Evolutionary conservation across 306 rosid species (phyloP).

Genomic region (Delonix regia): DNA sequence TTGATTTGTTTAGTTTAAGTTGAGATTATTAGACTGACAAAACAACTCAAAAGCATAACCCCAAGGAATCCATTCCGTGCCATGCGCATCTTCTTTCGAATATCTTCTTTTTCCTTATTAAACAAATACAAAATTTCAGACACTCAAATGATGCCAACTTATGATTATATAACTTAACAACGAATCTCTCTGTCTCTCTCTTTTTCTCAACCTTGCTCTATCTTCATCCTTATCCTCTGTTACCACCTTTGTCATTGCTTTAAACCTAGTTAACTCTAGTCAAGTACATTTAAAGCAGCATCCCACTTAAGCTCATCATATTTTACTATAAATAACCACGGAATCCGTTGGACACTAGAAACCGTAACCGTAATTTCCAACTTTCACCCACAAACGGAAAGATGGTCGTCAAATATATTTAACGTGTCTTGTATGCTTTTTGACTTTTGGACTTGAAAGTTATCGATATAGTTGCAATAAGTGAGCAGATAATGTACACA

Average conservation of each 20-base stretch:
- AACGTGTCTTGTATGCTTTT: too few species aligned
- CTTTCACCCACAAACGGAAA: constrained; percentile 3
- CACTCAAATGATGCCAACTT: background rate
- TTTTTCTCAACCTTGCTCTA: background rate
- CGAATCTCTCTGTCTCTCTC: background rate
- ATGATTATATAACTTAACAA: background rate
- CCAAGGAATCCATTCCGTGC: constrained; percentile 41
- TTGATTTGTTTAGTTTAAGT: constrained; percentile 21
- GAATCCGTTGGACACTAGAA: background rate
- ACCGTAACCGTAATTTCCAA: background rate
- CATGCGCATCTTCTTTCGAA: constrained; percentile 50
- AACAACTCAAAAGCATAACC: constrained; percentile 46
- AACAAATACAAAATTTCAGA: background rate
- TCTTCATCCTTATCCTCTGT: constrained; percentile 61
- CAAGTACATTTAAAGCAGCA: background rate
- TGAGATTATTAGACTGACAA: constrained; percentile 10
- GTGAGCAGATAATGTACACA: background rate
- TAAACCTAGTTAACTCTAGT: constrained; percentile 6
- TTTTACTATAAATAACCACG: constrained; percentile 28
- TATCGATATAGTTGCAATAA: background rate
- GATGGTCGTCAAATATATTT: background rate
- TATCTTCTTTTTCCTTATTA: constrained; percentile 22
- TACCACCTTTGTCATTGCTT: constrained; percentile 25
- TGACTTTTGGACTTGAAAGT: constrained; percentile 9
- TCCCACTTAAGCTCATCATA: background rate